Percentiles rank a stretch among this genome's conserved stretches.
Evolutionary conservation across 129 eudicot species (phyloP).

Genomic region (Helichrysum umbraculigerum): DNA sequence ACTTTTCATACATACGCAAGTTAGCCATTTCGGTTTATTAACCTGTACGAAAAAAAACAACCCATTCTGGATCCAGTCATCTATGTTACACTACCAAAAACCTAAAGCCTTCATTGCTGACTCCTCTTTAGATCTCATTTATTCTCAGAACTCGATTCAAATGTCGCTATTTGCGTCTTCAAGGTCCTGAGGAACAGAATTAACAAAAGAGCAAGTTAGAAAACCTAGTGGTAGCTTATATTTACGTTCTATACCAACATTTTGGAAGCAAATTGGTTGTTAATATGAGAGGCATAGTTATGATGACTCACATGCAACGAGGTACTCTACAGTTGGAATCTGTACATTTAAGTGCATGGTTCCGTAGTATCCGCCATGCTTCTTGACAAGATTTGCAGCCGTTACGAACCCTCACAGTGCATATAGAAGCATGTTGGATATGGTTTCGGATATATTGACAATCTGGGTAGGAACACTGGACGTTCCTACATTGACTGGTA

Average conservation of each 20-base stretch:
- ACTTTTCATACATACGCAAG: not conserved
- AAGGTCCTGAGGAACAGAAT: not conserved
- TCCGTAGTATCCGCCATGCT: not conserved
- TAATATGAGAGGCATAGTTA: not conserved
- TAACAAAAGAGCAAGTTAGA: not conserved
- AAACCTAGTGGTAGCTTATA: not conserved
- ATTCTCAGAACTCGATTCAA: not conserved
- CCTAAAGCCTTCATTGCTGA: not conserved
- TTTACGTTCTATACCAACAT: not conserved
- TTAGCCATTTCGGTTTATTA: not conserved
- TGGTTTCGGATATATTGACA: not conserved
- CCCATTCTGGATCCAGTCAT: not conserved
- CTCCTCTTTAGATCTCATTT: not conserved
- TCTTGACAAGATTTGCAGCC: not conserved
- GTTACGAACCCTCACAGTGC: not conserved
- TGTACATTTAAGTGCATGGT: not conserved
- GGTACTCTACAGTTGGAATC: not conserved
- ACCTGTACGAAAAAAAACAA: not conserved
- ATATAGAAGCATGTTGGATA: not conserved
- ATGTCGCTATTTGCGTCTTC: not conserved
- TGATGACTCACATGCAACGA: not conserved
- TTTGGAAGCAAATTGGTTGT: too few species aligned
- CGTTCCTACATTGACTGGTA: not conserved
- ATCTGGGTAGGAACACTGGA: not conserved
- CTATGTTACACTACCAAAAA: not conserved